Conservation (phyloP, 2,329 filamentous ascomycete species). For the Trichoderma sp. region DNA sequence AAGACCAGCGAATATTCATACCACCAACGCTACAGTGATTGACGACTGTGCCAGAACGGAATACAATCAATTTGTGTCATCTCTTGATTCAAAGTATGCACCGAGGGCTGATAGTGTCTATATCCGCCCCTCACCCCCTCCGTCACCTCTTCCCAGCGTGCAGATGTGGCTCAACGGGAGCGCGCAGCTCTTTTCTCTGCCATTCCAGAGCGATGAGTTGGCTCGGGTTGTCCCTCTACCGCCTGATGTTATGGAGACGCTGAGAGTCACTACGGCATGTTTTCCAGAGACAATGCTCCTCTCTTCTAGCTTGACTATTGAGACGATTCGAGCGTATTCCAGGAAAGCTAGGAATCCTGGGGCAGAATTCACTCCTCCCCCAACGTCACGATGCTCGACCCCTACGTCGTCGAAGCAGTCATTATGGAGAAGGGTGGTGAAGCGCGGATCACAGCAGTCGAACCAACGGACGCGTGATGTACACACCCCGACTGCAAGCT, state of each 20-base stretch:
- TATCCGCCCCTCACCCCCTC: constrained; percentile 37
- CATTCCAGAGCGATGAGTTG: constrained; percentile 38
- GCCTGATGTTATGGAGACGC: constrained; percentile 54
- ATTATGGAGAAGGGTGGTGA: constrained; percentile 41
- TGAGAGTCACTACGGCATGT: constrained; percentile 55
- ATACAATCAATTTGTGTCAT: constrained; percentile 14
- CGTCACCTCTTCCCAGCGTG: constrained; percentile 38
- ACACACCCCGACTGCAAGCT: constrained; percentile 9
- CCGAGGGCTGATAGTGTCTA: constrained; percentile 29
- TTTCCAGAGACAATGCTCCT: constrained; percentile 63
- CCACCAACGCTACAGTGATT: neutral
- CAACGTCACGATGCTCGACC: constrained; percentile 24
- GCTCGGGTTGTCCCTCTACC: constrained; percentile 51
- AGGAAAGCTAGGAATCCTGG: constrained; percentile 52
- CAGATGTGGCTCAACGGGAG: constrained; percentile 41
- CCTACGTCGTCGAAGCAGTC: constrained; percentile 32
- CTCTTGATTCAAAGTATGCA: neutral
- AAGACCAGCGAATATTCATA: neutral
- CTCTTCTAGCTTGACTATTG: constrained; percentile 56
- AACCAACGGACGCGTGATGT: constrained; percentile 1
- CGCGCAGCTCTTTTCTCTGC: constrained; percentile 33
- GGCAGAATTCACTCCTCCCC: constrained; percentile 29
- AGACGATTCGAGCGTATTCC: constrained; percentile 59
- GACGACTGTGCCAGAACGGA: neutral
- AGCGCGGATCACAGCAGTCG: neutral